Percentiles rank a stretch among this genome's conserved stretches.
Conservation (phyloP, 2,329 filamentous ascomycete genomes). For the Ascochyta lentis region DNA sequence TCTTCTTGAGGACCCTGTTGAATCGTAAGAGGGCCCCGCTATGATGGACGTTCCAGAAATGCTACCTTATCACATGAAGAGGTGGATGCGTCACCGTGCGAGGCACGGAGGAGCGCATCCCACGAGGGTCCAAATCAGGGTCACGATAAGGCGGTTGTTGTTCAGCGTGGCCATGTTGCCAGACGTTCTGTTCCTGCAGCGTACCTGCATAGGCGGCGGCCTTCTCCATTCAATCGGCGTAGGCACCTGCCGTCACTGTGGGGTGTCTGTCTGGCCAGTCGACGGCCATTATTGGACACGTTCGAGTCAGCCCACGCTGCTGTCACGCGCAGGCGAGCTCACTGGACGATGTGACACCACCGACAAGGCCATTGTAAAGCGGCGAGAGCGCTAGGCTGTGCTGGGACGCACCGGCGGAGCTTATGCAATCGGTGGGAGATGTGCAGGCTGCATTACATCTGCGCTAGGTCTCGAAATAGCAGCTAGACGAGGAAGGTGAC, state of each 20-base stretch:
- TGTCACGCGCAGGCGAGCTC: constrained; percentile 38
- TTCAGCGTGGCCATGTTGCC: constrained; percentile 14
- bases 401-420: constrained; percentile 33
- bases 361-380: constrained; percentile 33
- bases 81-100: constrained; percentile 15
- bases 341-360: constrained; percentile 28
- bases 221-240: constrained; percentile 28
- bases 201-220: constrained; percentile 50
- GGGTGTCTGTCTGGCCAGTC: constrained; percentile 26
- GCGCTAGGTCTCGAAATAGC: constrained; percentile 45
- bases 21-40: constrained; percentile 33
- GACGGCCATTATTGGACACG: constrained; percentile 40
- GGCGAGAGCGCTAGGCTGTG: constrained; percentile 30
- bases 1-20: constrained; percentile 30
- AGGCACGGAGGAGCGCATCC: constrained; percentile 9
- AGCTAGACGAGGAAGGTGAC: constrained; percentile 26
- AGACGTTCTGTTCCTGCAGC: constrained; percentile 48
- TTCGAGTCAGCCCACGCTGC: constrained; percentile 36
- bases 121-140: constrained; percentile 18
- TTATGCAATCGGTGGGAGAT: constrained; percentile 37
- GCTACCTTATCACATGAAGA: constrained; percentile 17
- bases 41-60: constrained; percentile 45
- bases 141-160: constrained; percentile 27
- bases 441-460: constrained; percentile 42
- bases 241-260: constrained; percentile 38